Evolutionary conservation across 768 basidiomycete genomes (phyloP), one percentile per base, ranked within the genome.

Genomic region (Kwoniella botswanensis): DNA sequence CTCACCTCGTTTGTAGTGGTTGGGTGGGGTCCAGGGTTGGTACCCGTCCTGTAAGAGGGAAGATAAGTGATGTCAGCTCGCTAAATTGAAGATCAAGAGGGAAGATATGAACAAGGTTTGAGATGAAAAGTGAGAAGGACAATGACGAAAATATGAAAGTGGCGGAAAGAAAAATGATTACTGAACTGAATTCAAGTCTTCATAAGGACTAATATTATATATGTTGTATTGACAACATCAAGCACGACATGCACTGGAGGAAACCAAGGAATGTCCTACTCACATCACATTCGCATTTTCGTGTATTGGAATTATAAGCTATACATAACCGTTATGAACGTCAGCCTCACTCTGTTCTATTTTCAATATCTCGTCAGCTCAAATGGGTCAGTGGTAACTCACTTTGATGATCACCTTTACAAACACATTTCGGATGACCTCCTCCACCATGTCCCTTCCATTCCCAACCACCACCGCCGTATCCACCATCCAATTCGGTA

Each of bases 381-480:
- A 22, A 18, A 35, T 35, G 35, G 35, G 21, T 17, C 7, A 22
- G 41, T 35, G 35, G 35, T 22, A 11, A 67, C 65, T 59, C 65
- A 67, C 65, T 50, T 41, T 67, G 65, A 52, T 67, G 65, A 2
- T 67, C 24, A 29, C 65, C 65, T 29, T 67, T 67, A 46, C 65
- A 67, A n/a, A 52, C 44, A 46, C 65, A 67, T 35, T 67, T 50
- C 3, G 65, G 65, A 18, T 67, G 35, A 26, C 26, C 24, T 26
- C 15, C 54, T 24, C 24, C 65, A 3, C 53, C 21, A 0, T 56
- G 41, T 15, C 65, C 65, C 26, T 67, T 67, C 46, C 65, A 57
- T 46, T 59, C 44, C 55, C 56, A 67, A 4, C 41, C 43, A 22
- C 65, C 65, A 18, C 21, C 21, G 11, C 55, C 42, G 13, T 21